Evolutionary conservation across 2,329 filamentous ascomycete genomes (phyloP), one percentile per base, ranked within the genome.

Genomic region (Aspergillus sp.): DNA sequence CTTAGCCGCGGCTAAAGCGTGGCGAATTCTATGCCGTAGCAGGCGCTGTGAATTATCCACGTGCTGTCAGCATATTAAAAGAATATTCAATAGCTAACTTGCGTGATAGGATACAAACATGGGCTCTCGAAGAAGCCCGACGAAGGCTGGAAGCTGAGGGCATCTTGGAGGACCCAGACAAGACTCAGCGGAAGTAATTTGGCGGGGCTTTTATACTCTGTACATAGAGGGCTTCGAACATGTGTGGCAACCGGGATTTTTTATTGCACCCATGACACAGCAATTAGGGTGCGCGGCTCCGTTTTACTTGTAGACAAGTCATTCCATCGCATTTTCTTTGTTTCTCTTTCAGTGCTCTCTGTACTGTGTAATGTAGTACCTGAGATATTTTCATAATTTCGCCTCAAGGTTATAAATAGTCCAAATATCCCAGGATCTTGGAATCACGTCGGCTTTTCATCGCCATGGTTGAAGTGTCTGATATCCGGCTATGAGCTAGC

Each of bases 41-140:
- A 19, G 19, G 19, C 19, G 19, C 19, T 19, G 19, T 19, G 19
- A 2, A 19, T 19, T 19, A 19, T 19, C 19, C 19, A 19, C 19
- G 19, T 19, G 19, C 19, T 19, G 19, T 19, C 19, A 19, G 19
- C 19, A 19, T 19, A 26, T 41, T 39, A 39, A 3, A 26, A 26
- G 7, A 8, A 39, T 41, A 36, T 6, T 44, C 32, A 39, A 27
- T 5, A 28, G 36, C 60, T 63, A 38, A 66, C 52, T 42, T 42
- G 41, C 30, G 39, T 26, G 48, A 51, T 61, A 98, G 93, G 70
- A 96, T 98, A 81, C 93, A 97, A 77, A 97, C 91, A 46, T 98
- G 93, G 93, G 93, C 93, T 53, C 82, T 98, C 39, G 93, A 98
- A 73, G 93, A 98, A 75, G 93, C 93, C 45, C 81, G 93, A 65